Conservation (phyloP, 345 rosid genomes). For the Kernera saxatilis region DNA sequence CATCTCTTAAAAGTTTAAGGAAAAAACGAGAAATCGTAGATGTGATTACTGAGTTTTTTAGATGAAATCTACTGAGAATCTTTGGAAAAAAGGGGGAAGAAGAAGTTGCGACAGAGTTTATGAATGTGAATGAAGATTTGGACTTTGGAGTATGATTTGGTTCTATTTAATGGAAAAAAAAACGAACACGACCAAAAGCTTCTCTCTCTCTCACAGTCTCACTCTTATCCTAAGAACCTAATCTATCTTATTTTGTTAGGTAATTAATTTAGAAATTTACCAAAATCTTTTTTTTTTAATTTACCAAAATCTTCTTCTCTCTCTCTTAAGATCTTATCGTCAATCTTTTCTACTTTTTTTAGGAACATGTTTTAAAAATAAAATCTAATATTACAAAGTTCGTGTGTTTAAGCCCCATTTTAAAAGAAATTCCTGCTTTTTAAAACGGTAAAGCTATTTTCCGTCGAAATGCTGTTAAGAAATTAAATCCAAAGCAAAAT, state of each 20-base stretch:
- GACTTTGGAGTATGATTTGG: constrained; percentile 3
- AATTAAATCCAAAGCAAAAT: not conserved
- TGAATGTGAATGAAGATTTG: not conserved
- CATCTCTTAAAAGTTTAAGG: not conserved
- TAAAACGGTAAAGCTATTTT: no score
- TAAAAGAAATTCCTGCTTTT: no score
- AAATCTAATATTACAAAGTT: no score
- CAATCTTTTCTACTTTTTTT: not conserved
- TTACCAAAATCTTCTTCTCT: not conserved
- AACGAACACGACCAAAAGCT: constrained; percentile 10
- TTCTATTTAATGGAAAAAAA: constrained; percentile 14
- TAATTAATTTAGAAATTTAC: constrained; percentile 4
- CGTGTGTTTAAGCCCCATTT: no score
- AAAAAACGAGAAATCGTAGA: not conserved
- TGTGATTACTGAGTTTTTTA: not conserved
- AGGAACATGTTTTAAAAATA: no score
- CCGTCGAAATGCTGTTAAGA: not conserved
- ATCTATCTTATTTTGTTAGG: not conserved
- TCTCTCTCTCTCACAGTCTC: not conserved
- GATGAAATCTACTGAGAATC: not conserved
- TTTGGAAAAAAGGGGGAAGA: not conserved
- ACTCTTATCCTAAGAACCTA: not conserved
- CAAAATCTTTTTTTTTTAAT: not conserved
- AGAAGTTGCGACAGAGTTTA: not conserved
- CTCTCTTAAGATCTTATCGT: not conserved